These are phyloP conservation scores for Cucurbita maxima DNA, from an alignment of 306 rosid species.

Conservation along the genomic window DNA sequence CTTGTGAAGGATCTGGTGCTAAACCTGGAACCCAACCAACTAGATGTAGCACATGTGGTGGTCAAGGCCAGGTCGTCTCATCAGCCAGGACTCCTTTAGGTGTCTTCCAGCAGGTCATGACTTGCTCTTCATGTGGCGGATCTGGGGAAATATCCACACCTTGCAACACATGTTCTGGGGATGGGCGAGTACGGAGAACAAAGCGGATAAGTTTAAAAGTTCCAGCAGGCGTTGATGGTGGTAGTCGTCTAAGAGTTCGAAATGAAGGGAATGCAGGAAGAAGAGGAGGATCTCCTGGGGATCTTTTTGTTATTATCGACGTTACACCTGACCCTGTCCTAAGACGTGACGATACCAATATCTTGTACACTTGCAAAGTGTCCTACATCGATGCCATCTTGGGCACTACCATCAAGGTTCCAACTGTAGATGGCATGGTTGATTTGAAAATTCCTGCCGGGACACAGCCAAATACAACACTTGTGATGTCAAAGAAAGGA, in stretches of 20 bases:
- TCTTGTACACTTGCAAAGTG: slow-evolving; percentile 67
- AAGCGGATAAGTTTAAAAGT: slow-evolving; percentile 88
- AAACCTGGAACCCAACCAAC: slow-evolving; percentile 87
- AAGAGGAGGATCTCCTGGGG: slow-evolving; percentile 83
- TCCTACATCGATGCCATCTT: slow-evolving; percentile 84
- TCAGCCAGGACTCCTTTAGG: slow-evolving; percentile 92
- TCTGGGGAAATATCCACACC: slow-evolving; percentile 80
- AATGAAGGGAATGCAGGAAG: slow-evolving; percentile 94
- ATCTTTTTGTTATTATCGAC: slow-evolving; percentile 80
- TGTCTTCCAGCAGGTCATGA: slow-evolving; percentile 96
- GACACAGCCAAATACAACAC: slow-evolving; percentile 88
- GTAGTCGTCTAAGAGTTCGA: slow-evolving; percentile 91
- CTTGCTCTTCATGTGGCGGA: slow-evolving; percentile 88
- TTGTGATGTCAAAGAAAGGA: slow-evolving; percentile 94
- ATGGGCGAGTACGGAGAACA: slow-evolving; percentile 78
- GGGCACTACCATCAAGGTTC: slow-evolving; percentile 79
- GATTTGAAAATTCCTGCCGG: slow-evolving; percentile 60
- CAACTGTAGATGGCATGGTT: slow-evolving; percentile 82
- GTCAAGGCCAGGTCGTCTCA: slow-evolving; percentile 88
- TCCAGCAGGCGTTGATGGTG: slow-evolving; percentile 94
- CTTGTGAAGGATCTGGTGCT: slow-evolving; percentile 91
- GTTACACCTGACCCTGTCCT: slow-evolving; percentile 83
- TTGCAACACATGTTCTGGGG: slow-evolving; percentile 91
- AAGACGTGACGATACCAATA: slow-evolving; percentile 88
- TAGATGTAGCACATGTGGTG: slow-evolving; percentile 79